phyloP scores from a whole-genome alignment of 257 asterid species.

The Fraxinus cuspidata region DNA sequence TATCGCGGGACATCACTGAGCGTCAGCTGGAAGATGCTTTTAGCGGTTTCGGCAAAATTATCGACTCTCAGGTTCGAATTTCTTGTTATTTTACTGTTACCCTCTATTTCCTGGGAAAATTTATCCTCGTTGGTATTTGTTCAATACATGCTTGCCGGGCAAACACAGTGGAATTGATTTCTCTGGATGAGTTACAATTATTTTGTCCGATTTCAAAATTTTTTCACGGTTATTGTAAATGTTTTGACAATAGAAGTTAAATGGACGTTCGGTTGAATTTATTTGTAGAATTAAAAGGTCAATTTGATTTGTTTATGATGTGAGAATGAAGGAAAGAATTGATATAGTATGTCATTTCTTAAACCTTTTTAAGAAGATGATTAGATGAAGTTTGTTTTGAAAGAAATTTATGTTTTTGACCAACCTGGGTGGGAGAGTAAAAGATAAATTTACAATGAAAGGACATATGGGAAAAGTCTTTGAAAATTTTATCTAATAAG shows the following conservation, averaged over 20 bases:
- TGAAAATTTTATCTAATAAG: background rate
- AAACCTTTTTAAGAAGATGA: background rate
- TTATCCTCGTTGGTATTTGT: background rate
- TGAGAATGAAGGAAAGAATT: background rate
- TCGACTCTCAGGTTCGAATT: slow-evolving; percentile 78
- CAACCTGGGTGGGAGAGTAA: background rate
- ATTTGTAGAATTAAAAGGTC: background rate
- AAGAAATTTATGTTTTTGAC: background rate
- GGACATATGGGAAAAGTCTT: background rate
- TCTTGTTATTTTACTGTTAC: background rate
- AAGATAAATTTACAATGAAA: background rate
- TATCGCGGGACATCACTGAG: slow-evolving; percentile 80
- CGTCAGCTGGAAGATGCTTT: slow-evolving; percentile 91
- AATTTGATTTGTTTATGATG: background rate
- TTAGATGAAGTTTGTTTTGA: background rate
- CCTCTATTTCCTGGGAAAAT: background rate
- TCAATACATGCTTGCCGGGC: background rate
- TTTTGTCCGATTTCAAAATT: background rate
- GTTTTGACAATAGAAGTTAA: background rate
- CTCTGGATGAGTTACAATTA: background rate
- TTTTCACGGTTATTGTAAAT: background rate
- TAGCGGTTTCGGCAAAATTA: slow-evolving; percentile 77
- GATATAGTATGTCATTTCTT: background rate
- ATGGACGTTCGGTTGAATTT: background rate
- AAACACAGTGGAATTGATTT: background rate